Percentiles rank a stretch among this genome's conserved stretches.
Conservation (phyloP, 2,329 filamentous ascomycete species). For the Penicillium sp. region DNA sequence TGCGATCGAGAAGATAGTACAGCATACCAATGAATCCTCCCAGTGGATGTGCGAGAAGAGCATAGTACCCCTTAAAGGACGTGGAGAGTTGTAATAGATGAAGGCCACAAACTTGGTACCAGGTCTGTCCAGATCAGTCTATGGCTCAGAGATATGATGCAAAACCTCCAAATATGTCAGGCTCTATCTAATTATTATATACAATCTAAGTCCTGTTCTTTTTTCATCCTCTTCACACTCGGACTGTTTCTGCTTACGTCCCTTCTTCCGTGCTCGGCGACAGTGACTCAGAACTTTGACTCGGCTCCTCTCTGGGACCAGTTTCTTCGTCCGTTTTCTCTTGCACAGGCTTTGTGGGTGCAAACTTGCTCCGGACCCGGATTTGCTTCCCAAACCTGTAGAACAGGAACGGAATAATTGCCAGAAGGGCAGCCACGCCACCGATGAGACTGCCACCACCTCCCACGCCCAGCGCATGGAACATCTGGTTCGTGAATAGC, state of each 20-base stretch:
- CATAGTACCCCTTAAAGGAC: background rate
- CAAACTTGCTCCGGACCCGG: constrained; percentile 46
- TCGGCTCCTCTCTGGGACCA: background rate
- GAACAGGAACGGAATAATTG: constrained; percentile 38
- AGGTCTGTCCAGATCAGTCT: too few relatives aligned
- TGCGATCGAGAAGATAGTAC: background rate
- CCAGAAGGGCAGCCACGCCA: constrained; percentile 21
- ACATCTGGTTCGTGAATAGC: constrained; percentile 26
- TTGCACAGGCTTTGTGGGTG: constrained; percentile 8
- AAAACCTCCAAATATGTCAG: background rate
- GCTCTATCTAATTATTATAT: background rate
- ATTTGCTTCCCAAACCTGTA: constrained; percentile 44
- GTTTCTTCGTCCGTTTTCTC: background rate
- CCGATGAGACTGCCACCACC: constrained; percentile 24
- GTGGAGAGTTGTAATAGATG: background rate
- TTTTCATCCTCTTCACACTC: background rate
- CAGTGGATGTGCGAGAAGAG: background rate
- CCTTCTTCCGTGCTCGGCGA: background rate
- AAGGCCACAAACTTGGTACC: background rate
- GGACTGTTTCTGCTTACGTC: background rate
- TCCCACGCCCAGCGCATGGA: constrained; percentile 20
- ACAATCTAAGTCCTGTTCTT: too few relatives aligned
- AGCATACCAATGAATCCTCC: background rate
- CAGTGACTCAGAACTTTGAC: background rate
- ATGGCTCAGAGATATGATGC: background rate